These are phyloP conservation scores for Amanita polypyramis DNA, from an alignment of 768 basidiomycete species.

Conservation along the genomic window DNA sequence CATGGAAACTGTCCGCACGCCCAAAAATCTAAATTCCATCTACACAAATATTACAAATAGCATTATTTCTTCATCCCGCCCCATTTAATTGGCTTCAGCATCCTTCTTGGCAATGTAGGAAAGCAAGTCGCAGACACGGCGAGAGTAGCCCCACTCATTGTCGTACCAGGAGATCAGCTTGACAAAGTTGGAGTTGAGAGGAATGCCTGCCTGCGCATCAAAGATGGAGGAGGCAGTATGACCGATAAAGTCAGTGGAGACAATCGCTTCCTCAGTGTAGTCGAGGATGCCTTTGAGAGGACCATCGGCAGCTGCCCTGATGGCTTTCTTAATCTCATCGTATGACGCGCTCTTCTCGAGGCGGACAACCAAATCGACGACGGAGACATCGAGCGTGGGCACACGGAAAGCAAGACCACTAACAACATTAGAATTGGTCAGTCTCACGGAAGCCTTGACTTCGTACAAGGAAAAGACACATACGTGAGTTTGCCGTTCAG, in stretches of 20 bases:
- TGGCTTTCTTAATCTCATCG: conserved; percentile 70
- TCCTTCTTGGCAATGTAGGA: conserved; percentile 65
- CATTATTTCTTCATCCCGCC: not conserved
- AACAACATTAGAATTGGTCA: not conserved
- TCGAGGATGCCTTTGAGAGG: conserved; percentile 55
- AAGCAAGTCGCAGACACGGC: conserved; percentile 79
- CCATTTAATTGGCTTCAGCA: conserved; percentile 17
- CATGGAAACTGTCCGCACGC: no score
- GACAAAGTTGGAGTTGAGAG: conserved; percentile 80
- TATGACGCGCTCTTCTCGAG: conserved; percentile 72
- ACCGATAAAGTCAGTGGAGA: conserved; percentile 83
- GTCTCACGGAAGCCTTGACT: not conserved
- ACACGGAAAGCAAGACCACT: conserved; percentile 91
- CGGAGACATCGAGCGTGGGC: conserved; percentile 85
- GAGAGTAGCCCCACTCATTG: conserved; percentile 89
- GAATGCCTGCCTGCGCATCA: conserved; percentile 81
- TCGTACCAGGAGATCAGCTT: conserved; percentile 96
- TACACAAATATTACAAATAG: conserved; percentile 3
- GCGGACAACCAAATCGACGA: conserved; percentile 88
- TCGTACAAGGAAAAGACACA: conserved; percentile 15
- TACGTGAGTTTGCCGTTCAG: conserved; percentile 93
- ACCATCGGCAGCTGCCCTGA: conserved; percentile 65
- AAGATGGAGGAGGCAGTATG: conserved; percentile 72
- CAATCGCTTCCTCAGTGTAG: conserved; percentile 84
- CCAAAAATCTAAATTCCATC: not conserved